Conservation (phyloP, 495 filamentous ascomycete species). For the Xanthoparmelia taractica region DNA sequence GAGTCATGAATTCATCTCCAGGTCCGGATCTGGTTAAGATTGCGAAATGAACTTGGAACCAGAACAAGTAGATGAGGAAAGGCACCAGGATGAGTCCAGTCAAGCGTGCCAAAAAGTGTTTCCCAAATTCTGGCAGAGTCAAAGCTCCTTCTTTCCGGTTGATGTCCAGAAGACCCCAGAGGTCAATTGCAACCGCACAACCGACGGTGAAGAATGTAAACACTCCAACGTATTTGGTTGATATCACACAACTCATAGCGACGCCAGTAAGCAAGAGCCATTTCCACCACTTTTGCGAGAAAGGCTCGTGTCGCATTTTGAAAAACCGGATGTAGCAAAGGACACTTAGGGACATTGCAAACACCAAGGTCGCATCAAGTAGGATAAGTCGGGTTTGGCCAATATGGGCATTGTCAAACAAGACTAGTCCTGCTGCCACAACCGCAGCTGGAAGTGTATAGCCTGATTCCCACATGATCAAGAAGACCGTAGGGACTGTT, state of each 20-base stretch:
- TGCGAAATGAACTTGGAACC: conserved; percentile 98
- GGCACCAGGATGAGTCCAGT: conserved; percentile 80
- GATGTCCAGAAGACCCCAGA: conserved; percentile 90
- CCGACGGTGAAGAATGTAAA: conserved; percentile 98
- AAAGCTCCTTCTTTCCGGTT: conserved; percentile 72
- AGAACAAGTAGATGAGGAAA: conserved; percentile 97
- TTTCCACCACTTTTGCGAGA: conserved; percentile 98
- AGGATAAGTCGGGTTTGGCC: conserved; percentile 94
- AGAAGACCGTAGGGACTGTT: conserved; percentile 86
- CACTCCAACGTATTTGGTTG: conserved; percentile 92
- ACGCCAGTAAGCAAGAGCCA: conserved; percentile 95
- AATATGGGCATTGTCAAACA: conserved; percentile 98
- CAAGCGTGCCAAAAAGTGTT: conserved; percentile 81
- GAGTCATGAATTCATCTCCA: conserved; percentile 97
- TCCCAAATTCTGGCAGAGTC: conserved; percentile 66
- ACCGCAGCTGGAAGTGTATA: conserved; percentile 92
- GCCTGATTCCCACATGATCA: conserved; percentile 99
- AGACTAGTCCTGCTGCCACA: conserved; percentile 73
- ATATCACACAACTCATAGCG: conserved; percentile 91
- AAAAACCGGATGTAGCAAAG: conserved; percentile 96
- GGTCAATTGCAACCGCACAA: conserved; percentile 82
- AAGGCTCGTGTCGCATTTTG: conserved; percentile 84
- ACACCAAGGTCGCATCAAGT: conserved; percentile 85
- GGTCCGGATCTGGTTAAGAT: conserved; percentile 84
- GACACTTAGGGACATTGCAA: conserved; percentile 91